Conservation (phyloP, 306 rosid species). For the Fagus sylvatica region DNA sequence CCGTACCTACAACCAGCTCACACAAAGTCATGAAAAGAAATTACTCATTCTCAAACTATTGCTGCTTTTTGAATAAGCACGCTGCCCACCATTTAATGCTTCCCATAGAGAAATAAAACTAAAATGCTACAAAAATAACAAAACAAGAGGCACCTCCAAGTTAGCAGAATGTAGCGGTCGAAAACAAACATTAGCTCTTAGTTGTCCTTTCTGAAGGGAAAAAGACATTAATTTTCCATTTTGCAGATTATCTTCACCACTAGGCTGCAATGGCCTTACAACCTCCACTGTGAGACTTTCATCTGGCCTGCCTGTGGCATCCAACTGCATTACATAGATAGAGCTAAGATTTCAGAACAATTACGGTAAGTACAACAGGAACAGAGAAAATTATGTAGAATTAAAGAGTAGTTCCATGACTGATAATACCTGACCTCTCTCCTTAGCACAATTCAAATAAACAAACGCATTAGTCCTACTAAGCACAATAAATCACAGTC, state of each 20-base stretch:
- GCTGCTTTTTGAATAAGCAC: neutral
- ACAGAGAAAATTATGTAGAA: constrained; percentile 2
- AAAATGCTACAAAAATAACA: constrained; percentile 16
- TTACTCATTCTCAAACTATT: neutral
- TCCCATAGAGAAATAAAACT: constrained; percentile 16
- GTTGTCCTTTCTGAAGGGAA: constrained; percentile 81
- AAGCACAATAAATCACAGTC: neutral
- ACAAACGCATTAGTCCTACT: neutral
- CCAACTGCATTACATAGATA: constrained; percentile 60
- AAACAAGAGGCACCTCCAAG: constrained; percentile 71
- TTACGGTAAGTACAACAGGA: constrained; percentile 3
- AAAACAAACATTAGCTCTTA: constrained; percentile 60
- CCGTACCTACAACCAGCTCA: constrained; percentile 52
- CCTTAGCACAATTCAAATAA: neutral
- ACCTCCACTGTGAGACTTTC: constrained; percentile 79
- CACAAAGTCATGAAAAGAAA: neutral
- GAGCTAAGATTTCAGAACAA: constrained; percentile 24
- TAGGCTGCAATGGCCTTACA: constrained; percentile 70
- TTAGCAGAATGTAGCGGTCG: constrained; percentile 75
- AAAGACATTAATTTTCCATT: constrained; percentile 59
- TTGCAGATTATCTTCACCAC: constrained; percentile 46
- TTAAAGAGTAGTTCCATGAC: neutral
- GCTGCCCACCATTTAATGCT: constrained; percentile 10
- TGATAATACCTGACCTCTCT: neutral
- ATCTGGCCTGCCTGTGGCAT: constrained; percentile 86